Evolutionary conservation across 257 asterid genomes (phyloP).

Genomic region (Jasminum sambac): DNA sequence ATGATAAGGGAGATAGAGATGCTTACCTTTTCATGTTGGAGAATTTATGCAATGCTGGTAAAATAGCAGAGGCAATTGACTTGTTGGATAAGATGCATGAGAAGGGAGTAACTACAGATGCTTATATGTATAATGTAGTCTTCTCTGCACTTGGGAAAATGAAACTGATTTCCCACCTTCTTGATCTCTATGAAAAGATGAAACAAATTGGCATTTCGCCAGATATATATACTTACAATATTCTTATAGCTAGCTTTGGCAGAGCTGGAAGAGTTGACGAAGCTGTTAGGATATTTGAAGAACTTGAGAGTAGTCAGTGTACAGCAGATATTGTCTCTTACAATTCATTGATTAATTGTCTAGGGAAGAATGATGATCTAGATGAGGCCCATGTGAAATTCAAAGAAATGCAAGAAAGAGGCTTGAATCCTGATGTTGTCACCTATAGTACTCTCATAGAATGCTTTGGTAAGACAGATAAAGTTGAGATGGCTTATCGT

Average conservation of each 20-base stretch:
- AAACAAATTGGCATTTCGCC: slow-evolving; percentile 73
- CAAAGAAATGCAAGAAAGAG: slow-evolving; percentile 87
- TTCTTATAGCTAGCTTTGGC: slow-evolving; percentile 80
- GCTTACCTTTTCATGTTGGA: slow-evolving; percentile 82
- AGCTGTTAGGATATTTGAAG: slow-evolving; percentile 76
- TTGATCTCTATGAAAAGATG: slow-evolving; percentile 78
- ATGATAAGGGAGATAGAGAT: slow-evolving; percentile 83
- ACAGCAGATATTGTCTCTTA: slow-evolving; percentile 76
- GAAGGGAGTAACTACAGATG: slow-evolving; percentile 69
- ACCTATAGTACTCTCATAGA: slow-evolving; percentile 90
- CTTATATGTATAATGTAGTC: slow-evolving; percentile 82
- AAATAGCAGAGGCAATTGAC: slow-evolving; percentile 78
- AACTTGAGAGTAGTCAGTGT: slow-evolving; percentile 74
- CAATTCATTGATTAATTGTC: slow-evolving; percentile 83
- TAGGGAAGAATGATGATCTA: slow-evolving; percentile 84
- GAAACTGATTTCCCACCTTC: slow-evolving; percentile 61
- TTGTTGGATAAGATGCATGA: slow-evolving; percentile 74
- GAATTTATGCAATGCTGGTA: slow-evolving; percentile 76
- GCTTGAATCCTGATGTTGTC: slow-evolving; percentile 87
- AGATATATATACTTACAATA: slow-evolving; percentile 84
- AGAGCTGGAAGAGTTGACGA: slow-evolving; percentile 80
- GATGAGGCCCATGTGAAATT: slow-evolving; percentile 93
- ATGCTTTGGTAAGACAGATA: slow-evolving; percentile 89
- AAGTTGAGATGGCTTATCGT: slow-evolving; percentile 80
- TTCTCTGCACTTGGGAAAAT: slow-evolving; percentile 75